Base-by-base conservation (phyloP, 2,329 filamentous ascomycete species). In the Blumeria hordei region DNA sequence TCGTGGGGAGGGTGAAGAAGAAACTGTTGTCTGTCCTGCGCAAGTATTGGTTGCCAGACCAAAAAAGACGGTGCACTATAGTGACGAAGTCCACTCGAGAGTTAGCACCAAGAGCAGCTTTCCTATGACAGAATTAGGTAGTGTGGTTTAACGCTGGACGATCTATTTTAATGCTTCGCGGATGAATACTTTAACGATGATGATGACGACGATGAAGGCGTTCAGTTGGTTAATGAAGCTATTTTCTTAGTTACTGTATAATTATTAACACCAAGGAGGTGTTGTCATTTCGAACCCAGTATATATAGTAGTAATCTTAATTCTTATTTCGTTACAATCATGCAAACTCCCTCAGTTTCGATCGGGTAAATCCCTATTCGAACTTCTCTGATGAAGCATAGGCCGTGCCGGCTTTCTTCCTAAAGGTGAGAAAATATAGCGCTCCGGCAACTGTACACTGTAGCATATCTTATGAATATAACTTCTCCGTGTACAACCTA, bases 1-100 rank as follows among this genome's bases (percentile, higher is more conserved):
- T 65, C 72, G 74, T 43, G 92, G 88, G 28, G 76, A 83, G 54
- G 90, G 88, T 55, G 87, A 95, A 55, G 88, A 95, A 61, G 88
- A 96, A 72, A 86, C 94, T 59, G 88, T 96, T 50, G 87, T 98
- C 47, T 94, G 84, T 65, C 90, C 90, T 9, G 92, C 93, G 6
- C 90, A 96, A 68, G 92, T 98, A 37, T 76, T 96, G 58, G 78
- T 95, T 45, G 83, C 83, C 1, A 66, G 64, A 55, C 57, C 61
- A n/a, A 64, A 63, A 58, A 65, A 65, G 55, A 62, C 62, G 2
- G 58, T 61, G 55, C 55, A 64, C 16, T 16, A 56, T 44, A 55
- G 56, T 41, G 54, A 54, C 55, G 53, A 57, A 55, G 62, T 61
- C 52, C 39, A 58, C 14, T 62, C 60, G 10, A 59, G 59, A 43